Conservation (phyloP, 805 yeast genomes). For the Schwanniomyces pseudopolymorphus region DNA sequence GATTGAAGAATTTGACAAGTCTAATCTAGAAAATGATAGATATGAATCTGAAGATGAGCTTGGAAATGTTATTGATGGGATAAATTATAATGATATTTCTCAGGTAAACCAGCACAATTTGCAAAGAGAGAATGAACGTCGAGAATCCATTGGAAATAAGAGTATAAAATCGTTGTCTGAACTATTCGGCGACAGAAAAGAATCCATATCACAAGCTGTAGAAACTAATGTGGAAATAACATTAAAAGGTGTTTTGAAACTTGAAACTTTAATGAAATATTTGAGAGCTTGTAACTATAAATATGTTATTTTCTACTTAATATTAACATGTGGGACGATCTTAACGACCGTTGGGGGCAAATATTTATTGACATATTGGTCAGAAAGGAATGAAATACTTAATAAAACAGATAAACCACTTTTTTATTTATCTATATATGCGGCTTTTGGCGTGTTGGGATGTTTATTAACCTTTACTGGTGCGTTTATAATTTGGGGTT, state of each 20-base stretch:
- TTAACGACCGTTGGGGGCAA: conserved; percentile 19
- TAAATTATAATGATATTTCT: too few species aligned
- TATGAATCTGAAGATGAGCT: not conserved
- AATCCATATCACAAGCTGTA: not conserved
- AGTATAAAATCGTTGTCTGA: not conserved
- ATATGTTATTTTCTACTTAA: conserved; percentile 36
- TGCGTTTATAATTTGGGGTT: conserved; percentile 31
- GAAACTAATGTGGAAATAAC: conserved; percentile 11
- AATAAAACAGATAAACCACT: conserved; percentile 23
- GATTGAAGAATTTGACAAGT: conserved; percentile 31
- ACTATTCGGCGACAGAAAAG: not conserved
- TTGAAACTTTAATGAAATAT: conserved; percentile 54
- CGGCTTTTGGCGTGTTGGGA: conserved; percentile 26
- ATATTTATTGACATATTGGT: conserved; percentile 34
- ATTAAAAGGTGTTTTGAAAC: conserved; percentile 57
- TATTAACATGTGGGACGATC: conserved; percentile 29
- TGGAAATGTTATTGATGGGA: too few species aligned
- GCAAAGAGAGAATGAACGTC: not conserved
- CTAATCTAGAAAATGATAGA: not conserved
- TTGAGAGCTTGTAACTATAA: conserved; percentile 54
- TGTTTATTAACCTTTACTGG: conserved; percentile 27
- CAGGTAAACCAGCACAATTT: too few species aligned
- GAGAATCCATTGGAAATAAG: not conserved
- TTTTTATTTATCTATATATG: conserved; percentile 25
- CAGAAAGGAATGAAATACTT: conserved; percentile 24